phyloP scores from a whole-genome alignment of 2,329 filamentous ascomycete species.

The Grosmannia clavigera region DNA sequence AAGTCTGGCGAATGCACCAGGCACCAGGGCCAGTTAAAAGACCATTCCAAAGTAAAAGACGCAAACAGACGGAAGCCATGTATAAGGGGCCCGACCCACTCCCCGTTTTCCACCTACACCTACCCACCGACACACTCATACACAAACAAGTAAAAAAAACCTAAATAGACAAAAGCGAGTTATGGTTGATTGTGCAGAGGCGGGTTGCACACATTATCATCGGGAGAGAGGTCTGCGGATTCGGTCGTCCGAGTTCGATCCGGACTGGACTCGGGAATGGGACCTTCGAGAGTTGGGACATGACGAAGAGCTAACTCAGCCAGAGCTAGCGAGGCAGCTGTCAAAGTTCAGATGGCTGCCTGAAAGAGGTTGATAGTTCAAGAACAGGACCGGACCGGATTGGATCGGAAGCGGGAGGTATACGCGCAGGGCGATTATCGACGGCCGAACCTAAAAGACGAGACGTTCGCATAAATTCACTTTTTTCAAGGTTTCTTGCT shows the following conservation, averaged over 20 bases:
- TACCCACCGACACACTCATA: conserved; percentile 2
- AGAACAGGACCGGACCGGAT: background rate
- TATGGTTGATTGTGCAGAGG: background rate
- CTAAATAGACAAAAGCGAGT: conserved; percentile 2
- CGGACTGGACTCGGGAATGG: background rate
- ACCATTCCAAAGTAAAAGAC: conserved; percentile 6
- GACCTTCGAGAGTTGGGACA: background rate
- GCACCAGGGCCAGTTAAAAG: conserved; percentile 1
- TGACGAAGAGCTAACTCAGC: background rate
- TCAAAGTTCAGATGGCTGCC: background rate
- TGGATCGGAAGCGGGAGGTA: background rate
- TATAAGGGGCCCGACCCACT: background rate
- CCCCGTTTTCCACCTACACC: conserved; percentile 3
- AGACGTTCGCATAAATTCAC: conserved; percentile 53
- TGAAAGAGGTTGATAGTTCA: background rate
- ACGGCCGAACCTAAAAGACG: conserved; percentile 85
- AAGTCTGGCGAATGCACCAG: conserved; percentile 1
- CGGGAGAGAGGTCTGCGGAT: background rate
- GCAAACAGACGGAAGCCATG: conserved; percentile 1
- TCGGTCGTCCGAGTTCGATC: conserved; percentile 3
- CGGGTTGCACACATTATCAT: background rate
- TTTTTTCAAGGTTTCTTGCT: conserved; percentile 21
- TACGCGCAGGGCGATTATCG: conserved; percentile 46
- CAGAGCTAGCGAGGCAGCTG: background rate
- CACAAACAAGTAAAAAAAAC: conserved; percentile 2